A percentile compares a stretch with the other conserved stretches of the same genome.
These are phyloP conservation scores for Xylariaceae sp. DNA, from an alignment of 2,329 filamentous ascomycete genomes.

Conservation along the genomic window DNA sequence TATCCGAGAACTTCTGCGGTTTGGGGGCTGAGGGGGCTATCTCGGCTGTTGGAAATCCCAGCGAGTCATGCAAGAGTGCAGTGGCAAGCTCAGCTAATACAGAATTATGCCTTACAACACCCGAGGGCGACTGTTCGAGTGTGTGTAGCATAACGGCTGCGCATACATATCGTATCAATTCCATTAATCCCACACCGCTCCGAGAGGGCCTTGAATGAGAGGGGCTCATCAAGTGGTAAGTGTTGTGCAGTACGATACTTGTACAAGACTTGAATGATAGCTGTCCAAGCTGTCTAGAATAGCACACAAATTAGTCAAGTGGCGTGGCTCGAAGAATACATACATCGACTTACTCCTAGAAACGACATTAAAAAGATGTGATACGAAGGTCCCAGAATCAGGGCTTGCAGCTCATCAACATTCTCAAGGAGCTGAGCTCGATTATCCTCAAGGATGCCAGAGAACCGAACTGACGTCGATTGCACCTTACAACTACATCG, in stretches of 20 bases:
- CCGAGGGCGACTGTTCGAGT: constrained; percentile 6
- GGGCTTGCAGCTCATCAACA: constrained; percentile 19
- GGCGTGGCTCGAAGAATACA: not conserved
- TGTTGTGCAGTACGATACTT: constrained; percentile 23
- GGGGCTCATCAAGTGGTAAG: constrained; percentile 11
- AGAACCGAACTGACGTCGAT: not conserved
- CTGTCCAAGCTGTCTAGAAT: constrained; percentile 19
- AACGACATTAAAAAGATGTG: constrained; percentile 26
- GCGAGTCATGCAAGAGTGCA: constrained; percentile 21
- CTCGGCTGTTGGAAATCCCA: constrained; percentile 24
- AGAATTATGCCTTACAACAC: constrained; percentile 13
- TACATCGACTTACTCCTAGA: constrained; percentile 17
- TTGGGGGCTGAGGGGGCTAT: constrained; percentile 14
- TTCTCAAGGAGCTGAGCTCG: constrained; percentile 16
- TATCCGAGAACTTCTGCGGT: constrained; percentile 15
- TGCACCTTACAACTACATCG: not conserved
- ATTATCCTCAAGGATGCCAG: not conserved
- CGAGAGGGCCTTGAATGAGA: constrained; percentile 20
- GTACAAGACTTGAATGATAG: constrained; percentile 22
- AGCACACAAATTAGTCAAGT: not conserved
- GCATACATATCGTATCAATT: constrained; percentile 10
- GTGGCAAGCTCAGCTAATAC: constrained; percentile 12
- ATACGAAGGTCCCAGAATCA: constrained; percentile 20
- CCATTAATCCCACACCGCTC: constrained; percentile 17
- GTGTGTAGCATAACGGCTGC: constrained; percentile 18